Evolutionary conservation across 345 rosid species (phyloP), one percentile per base, ranked within the genome.

Genomic region (Gossypium rotundifolium): DNA sequence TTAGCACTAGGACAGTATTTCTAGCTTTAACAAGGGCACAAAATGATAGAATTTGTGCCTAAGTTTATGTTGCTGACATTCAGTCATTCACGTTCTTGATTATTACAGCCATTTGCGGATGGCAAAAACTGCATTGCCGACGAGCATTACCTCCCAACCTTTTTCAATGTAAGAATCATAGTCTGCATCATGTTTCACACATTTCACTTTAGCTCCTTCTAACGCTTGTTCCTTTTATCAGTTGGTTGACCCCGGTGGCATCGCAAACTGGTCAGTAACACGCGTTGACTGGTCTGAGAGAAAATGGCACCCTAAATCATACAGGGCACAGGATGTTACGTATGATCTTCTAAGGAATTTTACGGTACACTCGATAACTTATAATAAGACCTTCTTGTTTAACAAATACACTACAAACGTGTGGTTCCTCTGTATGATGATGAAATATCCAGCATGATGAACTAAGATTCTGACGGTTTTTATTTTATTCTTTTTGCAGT

Each of bases 251-350:
- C 98, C 93, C 64, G 91, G 79, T 60, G 99, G 99, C 23, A 89
- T 96, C 33, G 91, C 98, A 17, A 96, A 91, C 73, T 90, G 98
- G 92, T 87, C 99, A 1, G 95, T 89, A 52, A 96, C 99, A 45
- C 90, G 90, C 67, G 99, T 96, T 62, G 99, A 96, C 85, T 96
- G 99, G 99, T 96, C 98, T 11, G 98, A 96, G 81, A 89, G 93
- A 77, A 93, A 88, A 78, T 96, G 98, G 99, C 98, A 96, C 84
- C 98, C 98, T 22, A 96, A 89, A 81, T 89, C 93, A n/a, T 96
- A 91, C 77, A 89, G 83, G 82, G 81, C 90, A 13, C 85, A 79
- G 12, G 97, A 96, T 58, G 61, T 90, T 70, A 84, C 88, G 7
- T 85, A 82, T 3, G 92, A 85, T 61, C 87, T 93, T 77, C 64